These are phyloP conservation scores for Beauveria medogensis DNA, from an alignment of 2,329 filamentous ascomycete genomes.

Conservation along the genomic window DNA sequence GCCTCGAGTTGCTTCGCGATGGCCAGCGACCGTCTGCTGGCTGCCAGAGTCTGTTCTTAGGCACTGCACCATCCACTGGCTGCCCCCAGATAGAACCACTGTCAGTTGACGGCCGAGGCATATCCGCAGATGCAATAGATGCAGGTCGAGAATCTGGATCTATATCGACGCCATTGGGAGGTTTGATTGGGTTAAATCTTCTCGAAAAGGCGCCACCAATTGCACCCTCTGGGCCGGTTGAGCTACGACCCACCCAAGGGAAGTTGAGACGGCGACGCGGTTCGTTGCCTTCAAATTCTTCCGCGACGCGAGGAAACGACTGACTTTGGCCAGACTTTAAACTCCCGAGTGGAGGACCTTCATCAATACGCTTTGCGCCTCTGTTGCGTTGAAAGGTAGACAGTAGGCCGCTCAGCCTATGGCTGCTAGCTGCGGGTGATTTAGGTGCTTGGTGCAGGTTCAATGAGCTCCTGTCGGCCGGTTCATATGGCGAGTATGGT, in stretches of 20 bases:
- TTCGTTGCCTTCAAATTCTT: slow-evolving; percentile 43
- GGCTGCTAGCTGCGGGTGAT: slow-evolving; percentile 22
- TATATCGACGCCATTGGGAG: slow-evolving; percentile 44
- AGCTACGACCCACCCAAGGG: slow-evolving; percentile 52
- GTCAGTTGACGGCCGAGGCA: slow-evolving; percentile 72
- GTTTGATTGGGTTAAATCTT: slow-evolving; percentile 40
- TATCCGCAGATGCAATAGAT: slow-evolving; percentile 60
- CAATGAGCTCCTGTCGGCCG: slow-evolving; percentile 36
- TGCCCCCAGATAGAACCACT: slow-evolving; percentile 67
- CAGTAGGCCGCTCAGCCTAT: slow-evolving; percentile 42
- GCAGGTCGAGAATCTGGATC: slow-evolving; percentile 56
- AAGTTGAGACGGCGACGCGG: slow-evolving; percentile 52
- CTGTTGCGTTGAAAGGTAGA: slow-evolving; percentile 55
- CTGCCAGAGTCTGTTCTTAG: slow-evolving; percentile 61
- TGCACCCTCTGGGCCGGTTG: slow-evolving; percentile 34
- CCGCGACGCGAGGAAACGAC: slow-evolving; percentile 60
- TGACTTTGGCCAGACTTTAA: slow-evolving; percentile 67
- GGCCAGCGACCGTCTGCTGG: slow-evolving; percentile 42
- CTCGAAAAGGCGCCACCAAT: slow-evolving; percentile 26
- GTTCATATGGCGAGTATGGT: slow-evolving; percentile 45
- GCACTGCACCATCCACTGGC: slow-evolving; percentile 34
- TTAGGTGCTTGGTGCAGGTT: slow-evolving; percentile 31
- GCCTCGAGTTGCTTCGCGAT: slow-evolving; percentile 64
- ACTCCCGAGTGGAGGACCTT: slow-evolving; percentile 52
- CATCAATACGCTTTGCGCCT: slow-evolving; percentile 47